Base-by-base conservation (phyloP, 441 rosid species). In the Corymbia citriodora region DNA sequence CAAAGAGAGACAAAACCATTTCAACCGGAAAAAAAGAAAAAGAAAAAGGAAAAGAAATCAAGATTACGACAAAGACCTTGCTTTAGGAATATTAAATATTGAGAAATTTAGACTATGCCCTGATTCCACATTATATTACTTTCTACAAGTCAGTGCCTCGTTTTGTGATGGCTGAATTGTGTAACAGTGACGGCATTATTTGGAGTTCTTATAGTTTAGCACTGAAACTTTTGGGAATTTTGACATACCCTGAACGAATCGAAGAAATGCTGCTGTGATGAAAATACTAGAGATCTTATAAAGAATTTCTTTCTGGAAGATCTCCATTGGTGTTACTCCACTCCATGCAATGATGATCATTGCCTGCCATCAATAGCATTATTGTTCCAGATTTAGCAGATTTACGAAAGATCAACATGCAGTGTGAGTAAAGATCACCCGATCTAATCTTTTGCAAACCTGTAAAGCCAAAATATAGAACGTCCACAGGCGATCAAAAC, bases 401-500 rank as follows among this genome's bases (percentile, higher is more conserved):
- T 33, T 23, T 21, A 29, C n/a, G 11, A 87, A 36, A 55, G 70
- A 57, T 87, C 65, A 57, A 36, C 61, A 87, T 61, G 88, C n/a
- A 33, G 29, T 19, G 88, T 87, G 54, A 91, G 55, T 18, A 29
- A 65, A 79, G 61, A 81, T 40, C 49, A 61, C 49, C 79, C 50
- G 31, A 90, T 74, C 59, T 74, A 45, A 89, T 57, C 53, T 89
- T 90, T 90, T 90, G 74, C 90, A 89, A 94, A 96, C 99, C 98
- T 98, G 99, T 87, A 98, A 94, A 92, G 96, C 98, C 90, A 98
- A 93, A 29, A 97, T 90, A 91, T 96, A 98, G 93, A 98, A 98
- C 13, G 99, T 97, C 99, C 99, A 98, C 87, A 97, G 90, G 65
- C 99, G 94, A 90, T 97, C 99, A 94, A 96, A 98, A 94, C 99